Conservation (phyloP, 257 asterid species). For the Solanum sitiens region DNA sequence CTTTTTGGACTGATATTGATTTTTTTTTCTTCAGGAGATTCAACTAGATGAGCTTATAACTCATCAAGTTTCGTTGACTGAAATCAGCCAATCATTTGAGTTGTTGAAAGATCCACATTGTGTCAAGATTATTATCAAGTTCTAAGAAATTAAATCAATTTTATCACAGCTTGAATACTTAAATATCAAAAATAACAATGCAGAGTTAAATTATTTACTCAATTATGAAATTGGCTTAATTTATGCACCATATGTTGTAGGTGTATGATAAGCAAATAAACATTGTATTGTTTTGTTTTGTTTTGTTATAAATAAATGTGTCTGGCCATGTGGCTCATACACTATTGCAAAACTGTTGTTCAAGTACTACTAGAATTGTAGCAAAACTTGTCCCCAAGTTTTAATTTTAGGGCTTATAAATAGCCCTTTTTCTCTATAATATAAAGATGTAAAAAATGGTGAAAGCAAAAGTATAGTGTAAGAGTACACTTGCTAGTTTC, state of each 20-base stretch:
- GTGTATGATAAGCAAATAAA: neutral
- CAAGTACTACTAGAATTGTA: too few relatives aligned
- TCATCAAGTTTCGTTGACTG: conserved; percentile 43
- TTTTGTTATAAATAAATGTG: neutral
- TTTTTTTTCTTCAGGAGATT: conserved; percentile 29
- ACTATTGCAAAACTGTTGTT: neutral
- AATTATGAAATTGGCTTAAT: neutral
- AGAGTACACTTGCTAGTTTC: too few relatives aligned
- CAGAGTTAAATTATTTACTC: neutral
- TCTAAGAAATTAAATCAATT: neutral
- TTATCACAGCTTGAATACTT: neutral
- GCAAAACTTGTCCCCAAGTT: too few relatives aligned
- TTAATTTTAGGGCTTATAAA: too few relatives aligned
- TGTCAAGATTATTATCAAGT: conserved; percentile 48
- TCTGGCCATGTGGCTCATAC: neutral
- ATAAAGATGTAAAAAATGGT: too few relatives aligned
- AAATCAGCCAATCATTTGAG: conserved; percentile 38
- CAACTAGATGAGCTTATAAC: conserved; percentile 43
- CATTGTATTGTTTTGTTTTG: too few relatives aligned
- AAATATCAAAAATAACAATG: neutral
- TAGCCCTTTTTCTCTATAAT: too few relatives aligned
- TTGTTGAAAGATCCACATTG: conserved; percentile 35
- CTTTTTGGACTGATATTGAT: neutral
- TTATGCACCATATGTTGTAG: neutral
- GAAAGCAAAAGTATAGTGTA: too few relatives aligned